Evolutionary conservation across 768 basidiomycete genomes (phyloP), one percentile per base, ranked within the genome.

Genomic region (Coprinopsis sp.): DNA sequence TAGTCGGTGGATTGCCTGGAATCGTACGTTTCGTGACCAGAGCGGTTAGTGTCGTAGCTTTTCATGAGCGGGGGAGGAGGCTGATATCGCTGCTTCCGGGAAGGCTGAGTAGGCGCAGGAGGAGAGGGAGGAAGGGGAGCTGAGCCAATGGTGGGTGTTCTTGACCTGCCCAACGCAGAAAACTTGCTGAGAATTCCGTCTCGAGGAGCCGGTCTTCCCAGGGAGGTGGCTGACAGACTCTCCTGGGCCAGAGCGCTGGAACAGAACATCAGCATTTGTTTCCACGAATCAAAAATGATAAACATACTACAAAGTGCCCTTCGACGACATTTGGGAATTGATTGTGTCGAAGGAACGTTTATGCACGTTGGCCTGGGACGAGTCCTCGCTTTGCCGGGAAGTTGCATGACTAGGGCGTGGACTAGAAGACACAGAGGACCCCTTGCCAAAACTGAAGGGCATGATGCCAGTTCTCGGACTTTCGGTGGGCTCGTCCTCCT

Each of bases 321-420:
- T 37, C 76, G 69, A 57, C 69, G 68, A 76, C 29, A 69, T 63
- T 45, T 71, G 69, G 6, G 77, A 78, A 38, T 74, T 70, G 19
- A 74, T 65, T 16, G 75, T 74, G 45, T 87, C 84, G 33, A 82
- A 74, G 1, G 84, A 84, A 47, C 70, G 66, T 54, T 81, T 81
- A 22, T 69, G 72, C 33, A 68, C 50, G 40, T 70, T 68, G 13
- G 83, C 82, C 47, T 73, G 71, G 46, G 61, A 60, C 8, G 85
- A 89, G 38, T 89, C 87, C 31, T 63, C 66, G 51, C 85, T 87
- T n/a, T 78, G 82, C 48, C 84, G 63, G 18, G 62, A 58, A 37
- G 61, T 62, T 5, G 40, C 27, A 29, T 42, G 27, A 31, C 64
- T 68, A 24, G 67, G 55, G 39, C 71, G 69, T 13, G 71, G 67